Evolutionary conservation across 2,329 filamentous ascomycete genomes (phyloP).

Genomic region (Microthyrium microscopicum): DNA sequence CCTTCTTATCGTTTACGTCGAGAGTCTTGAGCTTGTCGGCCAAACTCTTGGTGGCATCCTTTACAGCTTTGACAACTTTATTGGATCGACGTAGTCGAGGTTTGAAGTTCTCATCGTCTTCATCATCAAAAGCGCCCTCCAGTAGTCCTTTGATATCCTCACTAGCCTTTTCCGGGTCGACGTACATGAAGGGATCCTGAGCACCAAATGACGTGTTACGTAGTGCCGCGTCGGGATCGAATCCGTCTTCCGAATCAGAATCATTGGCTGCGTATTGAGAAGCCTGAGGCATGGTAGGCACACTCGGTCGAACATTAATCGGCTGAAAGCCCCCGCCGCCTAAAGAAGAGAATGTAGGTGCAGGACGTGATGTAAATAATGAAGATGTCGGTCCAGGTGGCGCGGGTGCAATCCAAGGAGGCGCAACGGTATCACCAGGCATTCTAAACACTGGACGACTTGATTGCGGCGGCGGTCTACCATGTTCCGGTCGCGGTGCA

Average conservation of each 20-base stretch:
- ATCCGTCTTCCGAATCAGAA: slow-evolving; percentile 29
- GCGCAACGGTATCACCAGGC: neutral
- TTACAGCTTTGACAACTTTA: slow-evolving; percentile 14
- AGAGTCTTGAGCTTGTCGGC: slow-evolving; percentile 28
- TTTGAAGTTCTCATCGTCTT: slow-evolving; percentile 43
- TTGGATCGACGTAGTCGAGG: slow-evolving; percentile 27
- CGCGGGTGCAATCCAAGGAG: neutral
- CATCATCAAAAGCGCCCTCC: slow-evolving; percentile 64
- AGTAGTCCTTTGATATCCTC: slow-evolving; percentile 69
- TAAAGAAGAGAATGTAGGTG: slow-evolving; percentile 35
- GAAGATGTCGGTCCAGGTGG: neutral
- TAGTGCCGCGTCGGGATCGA: slow-evolving; percentile 30
- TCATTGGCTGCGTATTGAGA: slow-evolving; percentile 26
- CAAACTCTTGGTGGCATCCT: slow-evolving; percentile 19
- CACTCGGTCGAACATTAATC: slow-evolving; percentile 13
- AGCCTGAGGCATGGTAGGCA: slow-evolving; percentile 29
- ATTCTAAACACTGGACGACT: slow-evolving; percentile 21
- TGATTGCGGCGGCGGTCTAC: slow-evolving; percentile 32
- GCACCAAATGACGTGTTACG: slow-evolving; percentile 33
- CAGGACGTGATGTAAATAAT: slow-evolving; percentile 9
- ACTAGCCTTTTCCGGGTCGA: slow-evolving; percentile 54
- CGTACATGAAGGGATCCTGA: slow-evolving; percentile 41
- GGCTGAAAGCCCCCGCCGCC: slow-evolving; percentile 23
- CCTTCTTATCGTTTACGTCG: slow-evolving; percentile 26
- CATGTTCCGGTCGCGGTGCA: slow-evolving; percentile 33